Evolutionary conservation across 495 filamentous ascomycete genomes (phyloP), one percentile per base, ranked within the genome.

Genomic region (Elaphomyces granulatus): DNA sequence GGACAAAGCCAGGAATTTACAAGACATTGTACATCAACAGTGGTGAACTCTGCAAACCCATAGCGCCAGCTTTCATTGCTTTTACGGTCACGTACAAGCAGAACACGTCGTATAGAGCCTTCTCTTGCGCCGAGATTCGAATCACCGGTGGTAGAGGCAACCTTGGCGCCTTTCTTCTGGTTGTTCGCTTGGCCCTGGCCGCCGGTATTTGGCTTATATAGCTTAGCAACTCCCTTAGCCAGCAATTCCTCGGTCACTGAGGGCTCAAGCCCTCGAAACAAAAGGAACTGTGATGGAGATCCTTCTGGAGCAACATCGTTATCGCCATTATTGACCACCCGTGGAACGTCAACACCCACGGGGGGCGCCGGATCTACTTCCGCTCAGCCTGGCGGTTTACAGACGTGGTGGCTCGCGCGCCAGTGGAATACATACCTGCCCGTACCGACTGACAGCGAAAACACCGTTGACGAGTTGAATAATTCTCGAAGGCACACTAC

Each of bases 41-140:
- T 81, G n/a, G 72, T 75, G 52, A 88, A 94, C 54, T 94, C 87
- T 16, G 81, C 87, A 52, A 94, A 94, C 0, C 86, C 87, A 49
- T 83, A 94, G 35, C 79, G 74, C 77, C 83, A 87, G 42, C 80
- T 87, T 37, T 87, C 80, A 41, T 84, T 75, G 15, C 65, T 79
- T 34, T 67, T 68, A 43, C 80, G 69, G 48, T 90, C 82, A 36
- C 84, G 73, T 43, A 92, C 77, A 8, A 94, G 62, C 33, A 94
- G 66, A 8, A 94, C 74, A 37, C 87, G 79, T 18, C 77, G 71
- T 9, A 94, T 58, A 17, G 81, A 82, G 12, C 81, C 78, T 19
- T 83, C 75, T 28, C 71, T 75, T 4, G 87, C 87, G 30, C 87
- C 87, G 3, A 82, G 59, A 36, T 75, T 80, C 1, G 77, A 71